Evolutionary conservation across 2,329 filamentous ascomycete genomes (phyloP).

Genomic region (Xylariaceae sp.): DNA sequence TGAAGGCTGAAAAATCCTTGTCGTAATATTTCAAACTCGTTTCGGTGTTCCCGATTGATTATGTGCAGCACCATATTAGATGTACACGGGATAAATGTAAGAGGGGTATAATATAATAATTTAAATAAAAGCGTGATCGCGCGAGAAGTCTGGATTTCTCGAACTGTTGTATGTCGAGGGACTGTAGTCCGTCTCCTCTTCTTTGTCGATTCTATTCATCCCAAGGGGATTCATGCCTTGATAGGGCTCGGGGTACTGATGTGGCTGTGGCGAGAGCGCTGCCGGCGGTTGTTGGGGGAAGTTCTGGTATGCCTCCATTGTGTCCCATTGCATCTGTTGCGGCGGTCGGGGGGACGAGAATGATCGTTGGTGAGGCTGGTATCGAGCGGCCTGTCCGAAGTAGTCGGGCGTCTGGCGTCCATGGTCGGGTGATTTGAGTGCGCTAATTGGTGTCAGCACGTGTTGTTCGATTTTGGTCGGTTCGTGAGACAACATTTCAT

Average conservation of each 20-base stretch:
- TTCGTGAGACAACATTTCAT: slow-evolving; percentile 73
- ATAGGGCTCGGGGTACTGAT: slow-evolving; percentile 18
- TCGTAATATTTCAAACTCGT: slow-evolving; percentile 3
- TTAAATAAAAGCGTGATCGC: slow-evolving; percentile 20
- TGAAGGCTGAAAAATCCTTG: slow-evolving; percentile 6
- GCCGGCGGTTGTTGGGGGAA: slow-evolving; percentile 22
- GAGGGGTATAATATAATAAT: background rate
- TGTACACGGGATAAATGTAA: no score
- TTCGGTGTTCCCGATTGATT: background rate
- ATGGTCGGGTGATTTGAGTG: slow-evolving; percentile 32
- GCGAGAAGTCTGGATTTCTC: slow-evolving; percentile 14
- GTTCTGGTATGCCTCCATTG: slow-evolving; percentile 35
- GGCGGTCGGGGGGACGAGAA: slow-evolving; percentile 54
- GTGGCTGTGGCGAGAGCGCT: slow-evolving; percentile 2
- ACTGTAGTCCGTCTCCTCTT: slow-evolving; percentile 14
- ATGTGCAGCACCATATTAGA: background rate
- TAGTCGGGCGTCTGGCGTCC: slow-evolving; percentile 39
- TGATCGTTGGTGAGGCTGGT: slow-evolving; percentile 50
- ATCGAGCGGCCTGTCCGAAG: slow-evolving; percentile 50
- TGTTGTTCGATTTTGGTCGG: slow-evolving; percentile 40
- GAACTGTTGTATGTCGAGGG: slow-evolving; percentile 15
- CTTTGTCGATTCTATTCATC: slow-evolving; percentile 50
- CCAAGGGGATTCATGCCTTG: slow-evolving; percentile 49
- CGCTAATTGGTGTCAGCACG: slow-evolving; percentile 46
- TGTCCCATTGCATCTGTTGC: slow-evolving; percentile 38